Conservation (phyloP, 352 stramenopile species). For the Pythium sukuiense region DNA sequence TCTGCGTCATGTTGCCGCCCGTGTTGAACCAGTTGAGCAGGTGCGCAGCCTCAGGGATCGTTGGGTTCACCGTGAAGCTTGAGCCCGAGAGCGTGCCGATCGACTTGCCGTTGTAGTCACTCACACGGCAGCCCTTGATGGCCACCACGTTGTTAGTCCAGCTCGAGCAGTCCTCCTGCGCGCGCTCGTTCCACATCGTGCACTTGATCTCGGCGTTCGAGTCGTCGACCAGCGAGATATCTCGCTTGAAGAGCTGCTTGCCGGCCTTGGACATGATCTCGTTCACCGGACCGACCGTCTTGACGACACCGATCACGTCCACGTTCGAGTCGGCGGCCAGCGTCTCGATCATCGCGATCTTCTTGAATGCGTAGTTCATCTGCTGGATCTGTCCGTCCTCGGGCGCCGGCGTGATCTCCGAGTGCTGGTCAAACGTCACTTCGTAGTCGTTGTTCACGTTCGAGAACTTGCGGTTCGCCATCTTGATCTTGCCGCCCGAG, state of each 20-base stretch:
- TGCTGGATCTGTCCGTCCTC: slow-evolving; percentile 91
- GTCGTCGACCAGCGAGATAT: slow-evolving; percentile 96
- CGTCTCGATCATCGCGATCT: slow-evolving; percentile 92
- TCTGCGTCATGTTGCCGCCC: slow-evolving; percentile 59
- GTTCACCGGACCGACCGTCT: slow-evolving; percentile 87
- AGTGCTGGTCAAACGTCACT: slow-evolving; percentile 96
- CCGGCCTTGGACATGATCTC: slow-evolving; percentile 95
- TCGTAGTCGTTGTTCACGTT: slow-evolving; percentile 97
- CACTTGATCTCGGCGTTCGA: slow-evolving; percentile 94
- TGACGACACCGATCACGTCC: slow-evolving; percentile 97
- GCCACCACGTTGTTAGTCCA: slow-evolving; percentile 92
- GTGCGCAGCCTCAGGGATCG: slow-evolving; percentile 83
- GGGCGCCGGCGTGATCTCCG: slow-evolving; percentile 90
- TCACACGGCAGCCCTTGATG: slow-evolving; percentile 95
- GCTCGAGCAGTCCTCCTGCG: slow-evolving; percentile 80
- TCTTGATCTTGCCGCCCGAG: slow-evolving; percentile 93
- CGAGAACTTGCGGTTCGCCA: slow-evolving; percentile 97
- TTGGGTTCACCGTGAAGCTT: slow-evolving; percentile 83
- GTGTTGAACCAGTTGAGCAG: slow-evolving; percentile 88
- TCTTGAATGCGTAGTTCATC: slow-evolving; percentile 93
- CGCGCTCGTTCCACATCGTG: slow-evolving; percentile 96
- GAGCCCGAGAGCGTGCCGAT: slow-evolving; percentile 85
- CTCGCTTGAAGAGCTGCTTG: slow-evolving; percentile 96
- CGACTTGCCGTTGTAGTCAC: slow-evolving; percentile 92
- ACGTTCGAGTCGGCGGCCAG: slow-evolving; percentile 87